phyloP scores from a whole-genome alignment of 306 rosid genomes.

The Cucurbita argyrosperma region DNA sequence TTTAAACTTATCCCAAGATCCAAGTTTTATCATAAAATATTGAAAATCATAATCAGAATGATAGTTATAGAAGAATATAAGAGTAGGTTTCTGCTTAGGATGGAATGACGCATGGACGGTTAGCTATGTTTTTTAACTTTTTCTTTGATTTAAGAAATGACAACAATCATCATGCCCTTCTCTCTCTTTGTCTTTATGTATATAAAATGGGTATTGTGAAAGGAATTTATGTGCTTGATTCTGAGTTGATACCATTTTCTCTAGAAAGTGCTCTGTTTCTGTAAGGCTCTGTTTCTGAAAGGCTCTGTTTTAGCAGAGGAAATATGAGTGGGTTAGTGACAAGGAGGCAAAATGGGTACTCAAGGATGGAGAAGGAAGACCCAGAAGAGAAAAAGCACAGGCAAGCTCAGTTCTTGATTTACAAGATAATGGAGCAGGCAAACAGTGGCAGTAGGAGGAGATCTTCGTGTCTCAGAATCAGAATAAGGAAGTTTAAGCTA shows the following conservation, averaged over 20 bases:
- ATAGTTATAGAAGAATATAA: neutral
- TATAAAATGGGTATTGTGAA: neutral
- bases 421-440: conserved; percentile 50
- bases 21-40: neutral
- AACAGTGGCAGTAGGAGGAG: conserved; percentile 17
- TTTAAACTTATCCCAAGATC: neutral
- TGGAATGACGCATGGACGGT: conserved; percentile 2
- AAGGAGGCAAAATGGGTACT: conserved; percentile 19
- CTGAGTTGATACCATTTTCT: neutral
- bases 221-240: neutral
- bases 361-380: conserved; percentile 73
- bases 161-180: neutral
- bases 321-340: conserved; percentile 2
- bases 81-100: neutral
- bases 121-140: neutral
- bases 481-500: conserved; percentile 55
- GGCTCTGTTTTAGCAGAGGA: neutral
- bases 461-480: conserved; percentile 33
- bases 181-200: neutral
- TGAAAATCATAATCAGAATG: neutral
- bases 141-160: neutral
- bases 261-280: neutral
- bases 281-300: neutral
- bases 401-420: conserved; percentile 74
- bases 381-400: conserved; percentile 43